Conservation (phyloP, 2,329 filamentous ascomycete species). For the Fusarium pseudoanthophilum region DNA sequence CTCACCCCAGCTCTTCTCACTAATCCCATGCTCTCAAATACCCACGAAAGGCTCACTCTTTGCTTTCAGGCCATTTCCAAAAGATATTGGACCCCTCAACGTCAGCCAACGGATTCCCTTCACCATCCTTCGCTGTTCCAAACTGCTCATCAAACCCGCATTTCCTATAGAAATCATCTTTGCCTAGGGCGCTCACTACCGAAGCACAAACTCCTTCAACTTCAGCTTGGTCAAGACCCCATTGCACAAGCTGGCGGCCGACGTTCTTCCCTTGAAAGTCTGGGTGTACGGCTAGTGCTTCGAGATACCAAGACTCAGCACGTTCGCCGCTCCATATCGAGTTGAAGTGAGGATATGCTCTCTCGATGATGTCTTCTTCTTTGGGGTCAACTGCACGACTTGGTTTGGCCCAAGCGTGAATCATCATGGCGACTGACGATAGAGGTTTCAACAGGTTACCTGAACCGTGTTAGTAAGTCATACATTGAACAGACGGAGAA, state of each 20-base stretch:
- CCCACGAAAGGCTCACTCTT: not conserved
- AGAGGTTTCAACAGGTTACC: slow-evolving; percentile 36
- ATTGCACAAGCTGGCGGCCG: slow-evolving; percentile 53
- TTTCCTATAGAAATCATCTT: slow-evolving; percentile 51
- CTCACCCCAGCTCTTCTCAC: not conserved
- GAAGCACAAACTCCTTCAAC: slow-evolving; percentile 52
- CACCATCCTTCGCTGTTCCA: slow-evolving; percentile 10
- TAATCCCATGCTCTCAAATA: too few species aligned
- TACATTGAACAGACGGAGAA: fast-evolving
- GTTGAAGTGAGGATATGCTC: slow-evolving; percentile 30
- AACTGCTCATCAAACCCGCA: slow-evolving; percentile 35
- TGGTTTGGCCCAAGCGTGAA: slow-evolving; percentile 12
- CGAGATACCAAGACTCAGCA: slow-evolving; percentile 50
- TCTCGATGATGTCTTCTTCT: slow-evolving; percentile 26
- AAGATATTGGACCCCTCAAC: slow-evolving; percentile 23
- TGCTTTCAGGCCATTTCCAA: slow-evolving; percentile 32
- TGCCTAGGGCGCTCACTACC: slow-evolving; percentile 52
- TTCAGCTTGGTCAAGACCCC: slow-evolving; percentile 53
- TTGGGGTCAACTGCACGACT: slow-evolving; percentile 25
- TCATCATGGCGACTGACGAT: slow-evolving; percentile 21
- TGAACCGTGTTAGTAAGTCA: fast-evolving
- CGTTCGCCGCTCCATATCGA: slow-evolving; percentile 36
- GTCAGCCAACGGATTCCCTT: slow-evolving; percentile 30
- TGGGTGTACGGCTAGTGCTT: slow-evolving; percentile 52
- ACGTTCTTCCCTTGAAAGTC: slow-evolving; percentile 51